Percentiles rank a stretch among this genome's conserved stretches.
Evolutionary conservation across 2,329 filamentous ascomycete genomes (phyloP).

Genomic region (Escovopsis sp.): DNA sequence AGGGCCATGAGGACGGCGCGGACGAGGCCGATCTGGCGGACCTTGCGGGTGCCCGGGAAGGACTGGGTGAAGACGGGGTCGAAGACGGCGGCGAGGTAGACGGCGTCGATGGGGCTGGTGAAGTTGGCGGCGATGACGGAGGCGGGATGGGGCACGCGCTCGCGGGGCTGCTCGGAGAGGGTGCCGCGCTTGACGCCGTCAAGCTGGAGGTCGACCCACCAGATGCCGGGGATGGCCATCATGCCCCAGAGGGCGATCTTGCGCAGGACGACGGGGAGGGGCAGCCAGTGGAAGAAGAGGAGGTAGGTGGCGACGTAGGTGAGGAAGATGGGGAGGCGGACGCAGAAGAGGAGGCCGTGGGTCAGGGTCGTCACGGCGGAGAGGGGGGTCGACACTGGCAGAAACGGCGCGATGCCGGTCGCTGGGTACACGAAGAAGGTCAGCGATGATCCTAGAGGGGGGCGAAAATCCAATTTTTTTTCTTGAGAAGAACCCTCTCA

Average conservation of each 20-base stretch:
- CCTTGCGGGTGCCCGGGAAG: constrained; percentile 58
- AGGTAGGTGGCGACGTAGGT: constrained; percentile 59
- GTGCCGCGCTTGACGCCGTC: constrained; percentile 92
- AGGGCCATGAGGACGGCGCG: constrained; percentile 63
- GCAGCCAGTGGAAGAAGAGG: constrained; percentile 67
- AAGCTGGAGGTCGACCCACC: constrained; percentile 98
- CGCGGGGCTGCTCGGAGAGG: constrained; percentile 55
- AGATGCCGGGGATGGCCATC: constrained; percentile 79
- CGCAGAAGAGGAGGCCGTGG: constrained; percentile 58
- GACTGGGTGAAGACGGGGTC: constrained; percentile 86
- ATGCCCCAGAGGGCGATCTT: constrained; percentile 82
- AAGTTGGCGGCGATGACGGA: constrained; percentile 82
- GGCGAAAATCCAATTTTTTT: no score
- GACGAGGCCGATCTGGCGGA: constrained; percentile 64
- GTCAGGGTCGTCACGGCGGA: constrained; percentile 48
- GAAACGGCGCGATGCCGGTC: constrained; percentile 90
- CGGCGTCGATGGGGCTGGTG: constrained; percentile 80
- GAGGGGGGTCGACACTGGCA: constrained; percentile 58
- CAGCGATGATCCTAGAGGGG: no score
- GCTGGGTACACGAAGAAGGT: constrained; percentile 39
- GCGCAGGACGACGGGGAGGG: constrained; percentile 45
- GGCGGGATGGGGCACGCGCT: constrained; percentile 62
- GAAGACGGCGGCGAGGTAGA: constrained; percentile 93
- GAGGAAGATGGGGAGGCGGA: constrained; percentile 68
- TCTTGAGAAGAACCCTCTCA: constrained; percentile 23